Evolutionary conservation across 192 early-diverging fungal genomes (phyloP).

Genomic region (Backusella macrospora): DNA sequence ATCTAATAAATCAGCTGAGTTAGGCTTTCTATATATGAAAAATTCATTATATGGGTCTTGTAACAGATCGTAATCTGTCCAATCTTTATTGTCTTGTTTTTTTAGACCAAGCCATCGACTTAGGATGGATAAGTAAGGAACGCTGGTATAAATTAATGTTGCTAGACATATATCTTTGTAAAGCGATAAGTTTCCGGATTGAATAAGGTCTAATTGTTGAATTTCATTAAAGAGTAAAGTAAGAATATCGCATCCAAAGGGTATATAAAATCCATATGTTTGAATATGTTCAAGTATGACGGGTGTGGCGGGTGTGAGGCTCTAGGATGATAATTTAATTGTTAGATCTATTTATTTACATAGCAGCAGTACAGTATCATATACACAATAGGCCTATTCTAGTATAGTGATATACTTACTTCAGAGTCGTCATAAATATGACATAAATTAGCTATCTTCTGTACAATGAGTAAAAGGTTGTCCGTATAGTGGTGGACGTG

Average conservation of each 20-base stretch:
- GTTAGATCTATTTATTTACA: not conserved
- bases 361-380: not conserved
- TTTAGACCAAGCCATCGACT: slow-evolving; percentile 44
- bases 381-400: not conserved
- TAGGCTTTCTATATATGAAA: slow-evolving; percentile 30
- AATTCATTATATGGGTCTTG: slow-evolving; percentile 46
- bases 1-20: slow-evolving; percentile 22
- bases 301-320: not conserved
- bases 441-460: slow-evolving; percentile 34
- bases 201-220: slow-evolving; percentile 20
- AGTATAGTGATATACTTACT: not conserved
- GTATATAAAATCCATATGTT: slow-evolving; percentile 39
- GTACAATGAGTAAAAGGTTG: slow-evolving; percentile 32
- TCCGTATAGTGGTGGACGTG: slow-evolving; percentile 36
- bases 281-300: not conserved
- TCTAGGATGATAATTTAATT: not conserved
- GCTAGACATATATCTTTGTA: slow-evolving; percentile 32
- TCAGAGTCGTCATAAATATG: slow-evolving; percentile 26
- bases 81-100: not conserved
- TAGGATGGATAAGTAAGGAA: slow-evolving; percentile 45
- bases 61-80: not conserved
- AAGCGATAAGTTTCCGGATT: slow-evolving; percentile 24
- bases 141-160: slow-evolving; percentile 41
- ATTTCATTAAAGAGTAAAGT: slow-evolving; percentile 39
- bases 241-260: slow-evolving; percentile 41